Evolutionary conservation across 2,329 filamentous ascomycete species (phyloP), one percentile per base, ranked within the genome.

Genomic region (Knufia fluminis): DNA sequence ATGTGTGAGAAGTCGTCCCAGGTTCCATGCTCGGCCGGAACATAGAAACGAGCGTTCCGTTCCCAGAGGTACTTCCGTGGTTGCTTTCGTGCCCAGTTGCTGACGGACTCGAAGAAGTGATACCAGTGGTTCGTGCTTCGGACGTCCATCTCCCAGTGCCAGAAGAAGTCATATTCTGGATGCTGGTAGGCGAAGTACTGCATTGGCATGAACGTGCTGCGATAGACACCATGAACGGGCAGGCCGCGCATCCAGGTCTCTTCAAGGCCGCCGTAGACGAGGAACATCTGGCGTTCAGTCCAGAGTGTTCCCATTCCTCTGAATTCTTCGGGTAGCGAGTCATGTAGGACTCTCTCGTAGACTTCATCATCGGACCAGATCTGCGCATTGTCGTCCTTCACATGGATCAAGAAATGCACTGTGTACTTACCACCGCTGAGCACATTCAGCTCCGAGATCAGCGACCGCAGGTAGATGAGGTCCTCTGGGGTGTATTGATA

Each of bases 121-220:
- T 85, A 89, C 70, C 86, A 91, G 67, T 95, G 88, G 31, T 89
- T 88, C 0, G 85, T 92, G 65, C 94, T 94, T 24, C 88, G 82
- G 39, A 90, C 80, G 61, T 95, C 89, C 83, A 94, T 91, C 66
- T 95, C 89, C 86, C 89, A 94, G 57, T 94, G 86, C 89, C 89
- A 95, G 66, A 89, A 88, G 68, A 82, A 86, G 42, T 94, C 87
- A 62, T 90, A 95, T 64, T 94, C 89, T 1, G 86, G 85, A 66
- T 95, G 89, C 60, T 80, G 78, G 61, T 90, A 82, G 4, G 90
- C 86, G 64, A 97, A 97, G 66, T 91, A 86, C 62, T 96, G 90
- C 71, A 97, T 82, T 0, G 90, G 88, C 87, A 97, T 94, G 60
- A 89, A 88, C 8, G 92, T 79, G 48, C 87, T 90, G 46, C 92